Evolutionary conservation across 2,329 filamentous ascomycete species (phyloP).

Genomic region (Paecilomyces sp.): DNA sequence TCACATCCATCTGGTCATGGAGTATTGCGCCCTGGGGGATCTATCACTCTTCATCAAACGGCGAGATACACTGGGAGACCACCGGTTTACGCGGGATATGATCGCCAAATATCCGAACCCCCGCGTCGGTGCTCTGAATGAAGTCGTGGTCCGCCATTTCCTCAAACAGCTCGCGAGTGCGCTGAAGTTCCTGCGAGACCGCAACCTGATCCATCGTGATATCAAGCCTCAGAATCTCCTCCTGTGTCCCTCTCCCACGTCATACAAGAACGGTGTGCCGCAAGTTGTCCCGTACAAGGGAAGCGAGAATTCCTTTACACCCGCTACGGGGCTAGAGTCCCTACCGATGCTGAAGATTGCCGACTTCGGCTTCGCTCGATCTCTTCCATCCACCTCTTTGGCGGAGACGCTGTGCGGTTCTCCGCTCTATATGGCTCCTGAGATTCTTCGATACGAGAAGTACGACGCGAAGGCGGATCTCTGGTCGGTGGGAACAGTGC

Average conservation of each 20-base stretch:
- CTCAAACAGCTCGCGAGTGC: slow-evolving; percentile 91
- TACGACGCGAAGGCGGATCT: slow-evolving; percentile 96
- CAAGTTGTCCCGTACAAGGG: slow-evolving; percentile 66
- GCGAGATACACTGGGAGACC: slow-evolving; percentile 69
- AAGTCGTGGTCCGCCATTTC: slow-evolving; percentile 95
- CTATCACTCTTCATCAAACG: slow-evolving; percentile 95
- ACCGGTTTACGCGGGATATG: slow-evolving; percentile 81
- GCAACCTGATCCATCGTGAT: slow-evolving; percentile 90
- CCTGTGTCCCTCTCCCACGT: slow-evolving; percentile 70
- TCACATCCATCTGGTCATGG: slow-evolving; percentile 96
- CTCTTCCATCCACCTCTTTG: slow-evolving; percentile 80
- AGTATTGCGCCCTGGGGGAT: slow-evolving; percentile 94
- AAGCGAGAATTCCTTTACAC: slow-evolving; percentile 72
- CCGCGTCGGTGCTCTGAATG: slow-evolving; percentile 77
- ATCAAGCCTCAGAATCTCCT: slow-evolving; percentile 96
- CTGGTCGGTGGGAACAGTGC: slow-evolving; percentile 93
- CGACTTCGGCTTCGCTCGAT: slow-evolving; percentile 96
- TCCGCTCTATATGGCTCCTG: slow-evolving; percentile 96
- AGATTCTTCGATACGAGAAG: slow-evolving; percentile 93
- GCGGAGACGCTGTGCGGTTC: slow-evolving; percentile 96
- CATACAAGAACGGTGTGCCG: slow-evolving; percentile 57
- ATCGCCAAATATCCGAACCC: slow-evolving; percentile 87
- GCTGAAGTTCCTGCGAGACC: slow-evolving; percentile 74
- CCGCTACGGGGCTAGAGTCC: slow-evolving; percentile 71
- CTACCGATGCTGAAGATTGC: slow-evolving; percentile 95